These are phyloP conservation scores for Yamadazyma songkhlaensis DNA, from an alignment of 1,139 yeast species.

Conservation along the genomic window DNA sequence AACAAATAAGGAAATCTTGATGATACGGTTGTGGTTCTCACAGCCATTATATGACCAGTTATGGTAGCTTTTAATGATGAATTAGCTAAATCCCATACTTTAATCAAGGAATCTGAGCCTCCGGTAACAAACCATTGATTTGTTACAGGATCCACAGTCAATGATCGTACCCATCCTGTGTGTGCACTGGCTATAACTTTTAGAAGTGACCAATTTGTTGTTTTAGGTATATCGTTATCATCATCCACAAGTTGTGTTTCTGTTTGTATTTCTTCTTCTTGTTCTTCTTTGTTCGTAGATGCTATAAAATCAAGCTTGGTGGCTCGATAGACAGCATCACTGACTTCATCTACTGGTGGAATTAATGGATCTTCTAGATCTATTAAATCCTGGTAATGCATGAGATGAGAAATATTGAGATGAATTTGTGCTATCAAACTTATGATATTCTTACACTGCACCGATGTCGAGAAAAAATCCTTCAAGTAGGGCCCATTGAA, in stretches of 20 bases:
- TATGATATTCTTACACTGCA: conserved; percentile 6
- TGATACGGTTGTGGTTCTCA: conserved; percentile 73
- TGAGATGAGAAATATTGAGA: conserved; percentile 2
- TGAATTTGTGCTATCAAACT: conserved; percentile 5
- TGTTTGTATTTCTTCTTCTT: neutral
- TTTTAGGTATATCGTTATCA: neutral
- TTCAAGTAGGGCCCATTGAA: conserved; percentile 7
- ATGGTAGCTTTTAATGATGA: conserved; percentile 70
- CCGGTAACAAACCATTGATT: conserved; percentile 94
- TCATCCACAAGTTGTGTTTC: neutral
- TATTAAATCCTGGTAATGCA: conserved; percentile 11
- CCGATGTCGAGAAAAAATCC: conserved; percentile 6
- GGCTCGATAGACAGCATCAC: conserved; percentile 32
- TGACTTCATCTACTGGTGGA: conserved; percentile 29
- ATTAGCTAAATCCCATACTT: conserved; percentile 85
- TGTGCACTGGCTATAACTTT: conserved; percentile 83
- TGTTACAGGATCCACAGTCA: conserved; percentile 74
- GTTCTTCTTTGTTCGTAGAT: neutral
- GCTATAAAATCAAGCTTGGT: conserved; percentile 25
- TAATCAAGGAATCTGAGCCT: conserved; percentile 82
- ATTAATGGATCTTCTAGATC: conserved; percentile 17
- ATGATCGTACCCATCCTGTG: conserved; percentile 85
- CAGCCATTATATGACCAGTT: conserved; percentile 90
- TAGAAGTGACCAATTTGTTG: conserved; percentile 56
- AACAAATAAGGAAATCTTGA: conserved; percentile 81